Conservation (phyloP, 2,329 filamentous ascomycete genomes). For the Chrysosporium keratinophilum region DNA sequence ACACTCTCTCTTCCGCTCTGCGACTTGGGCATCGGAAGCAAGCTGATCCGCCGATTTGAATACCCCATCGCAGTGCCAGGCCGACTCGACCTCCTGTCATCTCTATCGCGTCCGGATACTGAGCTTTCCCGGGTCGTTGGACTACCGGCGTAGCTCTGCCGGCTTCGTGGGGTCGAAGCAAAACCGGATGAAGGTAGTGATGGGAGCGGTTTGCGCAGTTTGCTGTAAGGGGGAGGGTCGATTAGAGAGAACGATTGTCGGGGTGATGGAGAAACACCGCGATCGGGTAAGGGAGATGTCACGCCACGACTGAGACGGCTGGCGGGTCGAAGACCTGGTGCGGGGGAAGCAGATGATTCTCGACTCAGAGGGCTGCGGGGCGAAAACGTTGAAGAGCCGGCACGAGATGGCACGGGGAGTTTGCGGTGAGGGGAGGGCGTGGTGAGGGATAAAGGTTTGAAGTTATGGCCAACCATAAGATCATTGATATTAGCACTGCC, state of each 20-base stretch:
- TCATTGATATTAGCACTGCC: slow-evolving; percentile 53
- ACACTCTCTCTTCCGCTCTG: slow-evolving; percentile 25
- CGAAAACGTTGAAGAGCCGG: slow-evolving; percentile 33
- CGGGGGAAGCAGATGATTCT: slow-evolving; percentile 34
- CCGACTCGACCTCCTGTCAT: background rate
- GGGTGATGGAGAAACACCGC: slow-evolving; percentile 20
- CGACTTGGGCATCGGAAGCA: slow-evolving; percentile 31
- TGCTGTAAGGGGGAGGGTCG: slow-evolving; percentile 36
- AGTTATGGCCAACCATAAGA: slow-evolving; percentile 58
- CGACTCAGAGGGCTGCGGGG: slow-evolving; percentile 35
- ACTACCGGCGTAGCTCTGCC: slow-evolving; percentile 31
- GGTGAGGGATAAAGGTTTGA: slow-evolving; percentile 52
- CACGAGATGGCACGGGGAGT: slow-evolving; percentile 23
- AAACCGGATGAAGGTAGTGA: slow-evolving; percentile 13
- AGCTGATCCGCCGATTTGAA: slow-evolving; percentile 31
- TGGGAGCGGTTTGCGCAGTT: slow-evolving; percentile 26
- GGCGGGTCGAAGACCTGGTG: slow-evolving; percentile 23
- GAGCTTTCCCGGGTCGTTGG: slow-evolving; percentile 16
- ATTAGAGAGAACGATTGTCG: slow-evolving; percentile 22
- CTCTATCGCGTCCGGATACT: slow-evolving; percentile 4
- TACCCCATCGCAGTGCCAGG: slow-evolving; percentile 34
- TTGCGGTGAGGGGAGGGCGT: slow-evolving; percentile 47
- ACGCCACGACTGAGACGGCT: slow-evolving; percentile 23
- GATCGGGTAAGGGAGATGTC: slow-evolving; percentile 9
- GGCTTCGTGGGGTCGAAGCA: slow-evolving; percentile 27